Evolutionary conservation across 2,329 filamentous ascomycete species (phyloP), one percentile per base, ranked within the genome.

Genomic region (Ophiocordyceps camponoti-saundersi): DNA sequence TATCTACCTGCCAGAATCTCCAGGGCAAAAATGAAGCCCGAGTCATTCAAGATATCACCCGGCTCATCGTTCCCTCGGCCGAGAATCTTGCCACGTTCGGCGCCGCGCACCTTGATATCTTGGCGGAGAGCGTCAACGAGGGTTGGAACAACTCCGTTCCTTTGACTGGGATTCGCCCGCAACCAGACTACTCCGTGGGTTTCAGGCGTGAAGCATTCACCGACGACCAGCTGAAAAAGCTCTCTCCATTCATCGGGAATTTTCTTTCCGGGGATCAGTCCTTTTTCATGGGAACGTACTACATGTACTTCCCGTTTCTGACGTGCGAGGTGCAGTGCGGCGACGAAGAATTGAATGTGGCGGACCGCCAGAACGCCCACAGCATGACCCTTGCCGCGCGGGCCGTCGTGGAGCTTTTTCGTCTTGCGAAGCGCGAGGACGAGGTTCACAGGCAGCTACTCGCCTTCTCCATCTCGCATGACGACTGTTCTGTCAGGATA

Each of bases 271-370:
- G 57, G 15, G 58, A 65, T 47, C 53, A 53, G 45, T 72, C 62
- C 20, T 63, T 56, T 50, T 69, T 72, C 46, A 66, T 68, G 59
- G 63, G 53, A 10, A 73, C 65, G 12, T 66, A 61, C 46, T 56
- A 63, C 6, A 70, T 72, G 59, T 68, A 65, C 57, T 71, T 75
- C 50, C 68, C 68, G 3, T 74, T 72, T 50, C 56, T 74, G 0
- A 64, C 65, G 0, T 69, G 63, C 53, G 66, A 74, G 53, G 67
- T 71, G 1, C 71, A 71, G 54, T 69, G 63, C 49, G 61, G 66
- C 42, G 53, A 56, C 26, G 57, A 51, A 23, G 58, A 53, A 1
- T 64, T 68, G 6, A 56, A 65, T 45, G 47, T 64, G 13, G 62
- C 63, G 2, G 62, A 66, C 48, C 57, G 61, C 44, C 59, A 67